Percentiles rank a stretch among this genome's conserved stretches.
These are phyloP conservation scores for Herpetomonas tarakana DNA, from an alignment of 208 protist species.

Conservation along the genomic window DNA sequence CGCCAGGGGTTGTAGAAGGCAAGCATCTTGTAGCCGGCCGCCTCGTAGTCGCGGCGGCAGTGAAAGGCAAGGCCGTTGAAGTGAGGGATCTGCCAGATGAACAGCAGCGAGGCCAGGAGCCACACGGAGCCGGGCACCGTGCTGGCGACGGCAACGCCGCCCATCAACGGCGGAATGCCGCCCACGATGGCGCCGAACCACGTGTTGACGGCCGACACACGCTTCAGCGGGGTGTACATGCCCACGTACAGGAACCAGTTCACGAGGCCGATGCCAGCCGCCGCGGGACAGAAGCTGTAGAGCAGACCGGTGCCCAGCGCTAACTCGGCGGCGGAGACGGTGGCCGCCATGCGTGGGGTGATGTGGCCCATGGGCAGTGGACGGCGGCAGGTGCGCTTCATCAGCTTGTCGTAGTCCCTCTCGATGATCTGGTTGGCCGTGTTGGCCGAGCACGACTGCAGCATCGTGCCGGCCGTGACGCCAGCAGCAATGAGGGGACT, in stretches of 20 bases:
- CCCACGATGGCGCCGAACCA: conserved; percentile 92
- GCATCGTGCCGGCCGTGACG: conserved; percentile 65
- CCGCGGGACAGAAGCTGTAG: conserved; percentile 49
- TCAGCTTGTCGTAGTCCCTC: conserved; percentile 70
- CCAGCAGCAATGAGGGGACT: conserved; percentile 42
- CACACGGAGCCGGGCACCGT: conserved; percentile 44
- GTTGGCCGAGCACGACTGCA: conserved; percentile 87
- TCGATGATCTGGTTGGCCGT: conserved; percentile 89
- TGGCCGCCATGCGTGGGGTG: conserved; percentile 28
- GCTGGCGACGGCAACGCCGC: conserved; percentile 63
- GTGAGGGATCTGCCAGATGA: conserved; percentile 92
- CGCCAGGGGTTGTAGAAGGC: conserved; percentile 81
- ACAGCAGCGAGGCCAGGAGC: conserved; percentile 74
- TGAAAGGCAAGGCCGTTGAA: conserved; percentile 90
- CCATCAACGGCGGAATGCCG: conserved; percentile 90
- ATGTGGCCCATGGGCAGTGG: conserved; percentile 80
- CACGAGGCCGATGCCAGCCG: conserved; percentile 57
- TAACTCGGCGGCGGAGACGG: conserved; percentile 49
- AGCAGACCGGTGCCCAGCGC: conserved; percentile 67
- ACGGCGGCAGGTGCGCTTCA: conserved; percentile 89
- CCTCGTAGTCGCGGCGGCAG: conserved; percentile 87
- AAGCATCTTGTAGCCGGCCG: conserved; percentile 90
- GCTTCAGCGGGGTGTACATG: conserved; percentile 91
- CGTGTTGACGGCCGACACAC: conserved; percentile 81
- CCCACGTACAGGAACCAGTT: conserved; percentile 88